Percentiles rank a stretch among this genome's conserved stretches.
Evolutionary conservation across 345 rosid species (phyloP).

Genomic region (Salix caprea): DNA sequence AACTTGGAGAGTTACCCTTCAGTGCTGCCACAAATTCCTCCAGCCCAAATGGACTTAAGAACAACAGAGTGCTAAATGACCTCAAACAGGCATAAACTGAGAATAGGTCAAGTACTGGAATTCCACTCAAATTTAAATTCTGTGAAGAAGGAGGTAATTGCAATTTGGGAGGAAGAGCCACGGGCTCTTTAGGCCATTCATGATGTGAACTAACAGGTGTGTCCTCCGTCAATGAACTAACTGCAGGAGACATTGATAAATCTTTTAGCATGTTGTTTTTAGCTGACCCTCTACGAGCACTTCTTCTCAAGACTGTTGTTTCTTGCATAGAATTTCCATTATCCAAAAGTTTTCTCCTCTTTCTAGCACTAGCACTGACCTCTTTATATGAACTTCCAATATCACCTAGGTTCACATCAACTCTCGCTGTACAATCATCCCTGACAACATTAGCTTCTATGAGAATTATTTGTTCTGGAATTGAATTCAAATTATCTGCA

Average conservation of each 20-base stretch:
- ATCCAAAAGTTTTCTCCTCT: conserved; percentile 43
- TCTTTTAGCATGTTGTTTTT: conserved; percentile 30
- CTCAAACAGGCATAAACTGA: conserved; percentile 77
- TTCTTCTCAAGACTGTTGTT: conserved; percentile 68
- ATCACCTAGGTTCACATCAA: conserved; percentile 27
- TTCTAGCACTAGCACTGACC: conserved; percentile 39
- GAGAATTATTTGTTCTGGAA: not conserved
- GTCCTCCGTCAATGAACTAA: conserved; percentile 58
- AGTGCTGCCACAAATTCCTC: conserved; percentile 75
- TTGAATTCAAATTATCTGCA: conserved; percentile 1
- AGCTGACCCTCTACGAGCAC: conserved; percentile 63
- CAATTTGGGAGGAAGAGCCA: conserved; percentile 52
- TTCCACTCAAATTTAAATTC: conserved; percentile 56
- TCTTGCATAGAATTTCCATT: conserved; percentile 27
- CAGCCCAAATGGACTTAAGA: conserved; percentile 90
- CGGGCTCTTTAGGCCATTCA: conserved; percentile 36
- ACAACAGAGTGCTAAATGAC: conserved; percentile 76
- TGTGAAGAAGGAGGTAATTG: conserved; percentile 71
- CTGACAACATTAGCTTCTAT: not conserved
- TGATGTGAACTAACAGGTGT: conserved; percentile 23
- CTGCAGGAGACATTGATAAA: conserved; percentile 47
- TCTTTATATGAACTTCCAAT: conserved; percentile 27
- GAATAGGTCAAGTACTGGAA: conserved; percentile 57
- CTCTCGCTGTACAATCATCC: conserved; percentile 13
- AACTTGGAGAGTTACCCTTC: conserved; percentile 47